Evolutionary conservation across 1,284 basidiomycete species (phyloP).

Genomic region (Meira miltonrushii): DNA sequence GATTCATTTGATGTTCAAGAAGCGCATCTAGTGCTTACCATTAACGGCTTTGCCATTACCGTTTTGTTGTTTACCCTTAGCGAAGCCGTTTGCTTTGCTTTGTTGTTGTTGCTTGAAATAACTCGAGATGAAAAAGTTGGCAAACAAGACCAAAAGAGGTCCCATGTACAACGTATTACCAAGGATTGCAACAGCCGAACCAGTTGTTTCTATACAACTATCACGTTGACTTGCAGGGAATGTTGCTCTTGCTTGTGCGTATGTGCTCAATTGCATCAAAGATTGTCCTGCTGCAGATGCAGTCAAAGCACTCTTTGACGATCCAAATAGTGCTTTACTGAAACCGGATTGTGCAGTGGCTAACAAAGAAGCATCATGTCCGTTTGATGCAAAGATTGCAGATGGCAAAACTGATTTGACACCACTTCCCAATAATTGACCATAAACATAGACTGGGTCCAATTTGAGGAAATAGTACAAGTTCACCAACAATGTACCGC

Average conservation of each 20-base stretch:
- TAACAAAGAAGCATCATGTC: not conserved
- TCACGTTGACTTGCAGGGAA: constrained; percentile 11
- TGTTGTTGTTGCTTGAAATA: constrained; percentile 21
- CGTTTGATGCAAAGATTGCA: constrained; percentile 4
- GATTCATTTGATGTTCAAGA: too few relatives aligned
- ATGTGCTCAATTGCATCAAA: constrained; percentile 15
- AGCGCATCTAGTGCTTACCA: too few relatives aligned
- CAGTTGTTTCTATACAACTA: constrained; percentile 33
- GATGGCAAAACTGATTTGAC: constrained; percentile 10
- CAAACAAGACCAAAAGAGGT: constrained; percentile 39
- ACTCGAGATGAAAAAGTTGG: constrained; percentile 37
- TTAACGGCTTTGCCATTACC: too few relatives aligned
- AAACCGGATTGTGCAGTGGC: not conserved
- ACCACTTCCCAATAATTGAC: constrained; percentile 14
- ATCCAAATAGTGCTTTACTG: not conserved
- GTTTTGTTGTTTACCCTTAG: too few relatives aligned
- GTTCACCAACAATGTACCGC: constrained; percentile 37
- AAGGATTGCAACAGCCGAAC: constrained; percentile 36
- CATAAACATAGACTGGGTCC: constrained; percentile 18
- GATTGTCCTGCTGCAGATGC: not conserved
- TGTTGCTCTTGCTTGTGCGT: constrained; percentile 20
- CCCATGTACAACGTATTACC: constrained; percentile 43
- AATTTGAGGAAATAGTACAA: constrained; percentile 32
- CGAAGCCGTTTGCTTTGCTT: too few relatives aligned
- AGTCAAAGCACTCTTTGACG: not conserved